Evolutionary conservation across 805 yeast species (phyloP).

Genomic region (Teunomyces aglyptinius): DNA sequence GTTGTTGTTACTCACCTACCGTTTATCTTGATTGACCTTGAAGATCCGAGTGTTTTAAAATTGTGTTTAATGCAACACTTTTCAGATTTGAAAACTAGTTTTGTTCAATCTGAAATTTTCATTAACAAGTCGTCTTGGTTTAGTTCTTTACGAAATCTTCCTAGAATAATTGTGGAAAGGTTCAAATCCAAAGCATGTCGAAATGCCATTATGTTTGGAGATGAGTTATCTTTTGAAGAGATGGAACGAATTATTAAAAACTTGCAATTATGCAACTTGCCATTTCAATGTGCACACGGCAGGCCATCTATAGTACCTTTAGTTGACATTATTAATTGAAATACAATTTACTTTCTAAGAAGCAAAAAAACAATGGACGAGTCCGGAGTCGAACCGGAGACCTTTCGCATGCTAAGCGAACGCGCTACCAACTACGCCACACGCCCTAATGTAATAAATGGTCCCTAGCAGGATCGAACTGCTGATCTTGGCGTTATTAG

Average conservation of each 20-base stretch:
- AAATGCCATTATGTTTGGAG: slow-evolving; percentile 72
- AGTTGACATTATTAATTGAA: slow-evolving; percentile 17
- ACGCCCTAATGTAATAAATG: slow-evolving; percentile 38
- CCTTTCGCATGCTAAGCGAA: slow-evolving; percentile 78
- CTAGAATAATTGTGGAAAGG: slow-evolving; percentile 48
- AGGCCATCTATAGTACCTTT: slow-evolving; percentile 69
- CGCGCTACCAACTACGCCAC: slow-evolving; percentile 86
- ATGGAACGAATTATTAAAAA: slow-evolving; percentile 44
- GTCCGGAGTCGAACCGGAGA: slow-evolving; percentile 77
- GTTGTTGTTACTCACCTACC: slow-evolving; percentile 46
- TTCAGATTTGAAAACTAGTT: slow-evolving; percentile 37
- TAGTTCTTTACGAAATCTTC: slow-evolving; percentile 34
- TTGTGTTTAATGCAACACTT: slow-evolving; percentile 43
- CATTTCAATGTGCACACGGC: slow-evolving; percentile 86
- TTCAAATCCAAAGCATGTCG: slow-evolving; percentile 66
- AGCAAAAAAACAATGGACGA: slow-evolving; percentile 47
- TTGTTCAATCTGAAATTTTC: slow-evolving; percentile 18
- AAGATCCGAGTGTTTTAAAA: slow-evolving; percentile 28
- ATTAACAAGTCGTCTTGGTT: slow-evolving; percentile 18
- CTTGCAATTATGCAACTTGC: slow-evolving; percentile 51
- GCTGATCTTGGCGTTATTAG: slow-evolving; percentile 54
- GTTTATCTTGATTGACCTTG: slow-evolving; percentile 26
- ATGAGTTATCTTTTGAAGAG: slow-evolving; percentile 38
- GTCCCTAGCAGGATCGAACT: slow-evolving; percentile 43
- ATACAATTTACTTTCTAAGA: background rate